A percentile compares a stretch with the other conserved stretches of the same genome.
phyloP scores from a whole-genome alignment of 169 alveolate species.

The Eimeria necatrix region DNA sequence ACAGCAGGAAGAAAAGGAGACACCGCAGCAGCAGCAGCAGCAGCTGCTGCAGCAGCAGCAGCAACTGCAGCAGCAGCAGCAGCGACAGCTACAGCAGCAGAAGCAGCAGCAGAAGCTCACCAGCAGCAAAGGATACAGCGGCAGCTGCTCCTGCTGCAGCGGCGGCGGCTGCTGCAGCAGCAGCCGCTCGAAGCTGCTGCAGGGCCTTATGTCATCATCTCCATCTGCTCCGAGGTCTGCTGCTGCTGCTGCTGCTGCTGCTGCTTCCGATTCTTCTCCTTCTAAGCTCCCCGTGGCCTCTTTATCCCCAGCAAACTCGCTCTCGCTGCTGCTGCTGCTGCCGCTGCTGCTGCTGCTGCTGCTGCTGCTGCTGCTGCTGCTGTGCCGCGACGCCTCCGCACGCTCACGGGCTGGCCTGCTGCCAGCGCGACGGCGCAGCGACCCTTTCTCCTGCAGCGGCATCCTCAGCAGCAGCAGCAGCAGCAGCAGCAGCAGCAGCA shows the following conservation, averaged over 20 bases:
- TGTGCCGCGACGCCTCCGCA: background rate
- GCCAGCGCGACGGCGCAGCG: too few species aligned
- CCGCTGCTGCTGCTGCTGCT: background rate
- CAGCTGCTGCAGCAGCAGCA: background rate
- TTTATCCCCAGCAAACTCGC: too few species aligned
- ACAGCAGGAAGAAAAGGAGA: background rate
- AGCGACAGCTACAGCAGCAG: background rate
- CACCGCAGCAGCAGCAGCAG: background rate
- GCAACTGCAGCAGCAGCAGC: conserved; percentile 20
- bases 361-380: background rate
- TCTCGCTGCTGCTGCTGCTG: background rate
- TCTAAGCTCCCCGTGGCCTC: too few species aligned
- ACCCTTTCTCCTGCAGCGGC: too few species aligned
- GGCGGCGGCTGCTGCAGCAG: background rate
- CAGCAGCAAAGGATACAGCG: background rate
- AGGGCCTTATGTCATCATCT: background rate
- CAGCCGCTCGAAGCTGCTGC: background rate
- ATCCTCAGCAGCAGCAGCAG: too few species aligned
- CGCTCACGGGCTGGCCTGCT: too few species aligned
- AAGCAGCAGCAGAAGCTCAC: background rate
- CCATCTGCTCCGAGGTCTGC: background rate
- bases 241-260: background rate
- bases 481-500: too few species aligned
- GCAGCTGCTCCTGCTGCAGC: background rate
- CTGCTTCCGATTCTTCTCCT: background rate